Evolutionary conservation across 441 rosid species (phyloP).

Genomic region (Pelargonium australe): DNA sequence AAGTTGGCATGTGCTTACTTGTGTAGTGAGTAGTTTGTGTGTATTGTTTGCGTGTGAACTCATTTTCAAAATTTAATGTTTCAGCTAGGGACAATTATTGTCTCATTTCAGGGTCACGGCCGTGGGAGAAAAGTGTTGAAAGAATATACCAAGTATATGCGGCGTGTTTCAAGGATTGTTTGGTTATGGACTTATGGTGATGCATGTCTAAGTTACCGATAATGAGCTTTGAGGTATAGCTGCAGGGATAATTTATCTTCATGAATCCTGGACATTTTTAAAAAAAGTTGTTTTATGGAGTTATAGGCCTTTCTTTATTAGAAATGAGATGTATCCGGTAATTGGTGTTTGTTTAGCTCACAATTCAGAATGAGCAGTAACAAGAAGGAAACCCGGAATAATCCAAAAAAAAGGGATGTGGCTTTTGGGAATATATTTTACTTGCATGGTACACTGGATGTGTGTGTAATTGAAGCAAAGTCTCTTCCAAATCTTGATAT

Average conservation of each 20-base stretch:
- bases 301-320: neutral
- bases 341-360: conserved; percentile 11
- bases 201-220: neutral
- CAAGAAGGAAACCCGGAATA: neutral
- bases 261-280: neutral
- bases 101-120: conserved; percentile 14
- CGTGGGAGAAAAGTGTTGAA: conserved; percentile 2
- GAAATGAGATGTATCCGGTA: conserved; percentile 12
- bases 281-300: neutral
- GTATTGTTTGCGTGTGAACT: neutral
- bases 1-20: neutral
- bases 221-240: too few species aligned
- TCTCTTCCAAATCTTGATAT: conserved; percentile 76
- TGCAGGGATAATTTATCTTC: neutral
- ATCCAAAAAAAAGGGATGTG: conserved; percentile 7
- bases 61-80: neutral
- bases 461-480: conserved; percentile 54
- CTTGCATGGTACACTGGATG: conserved; percentile 60
- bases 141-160: neutral
- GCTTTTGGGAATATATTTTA: conserved; percentile 21
- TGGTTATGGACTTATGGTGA: neutral
- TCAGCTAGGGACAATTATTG: conserved; percentile 22
- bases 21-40: neutral
- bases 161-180: neutral
- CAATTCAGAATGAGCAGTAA: conserved; percentile 24